Evolutionary conservation across 129 eudicot species (phyloP).

Genomic region (Dittrichia graveolens): DNA sequence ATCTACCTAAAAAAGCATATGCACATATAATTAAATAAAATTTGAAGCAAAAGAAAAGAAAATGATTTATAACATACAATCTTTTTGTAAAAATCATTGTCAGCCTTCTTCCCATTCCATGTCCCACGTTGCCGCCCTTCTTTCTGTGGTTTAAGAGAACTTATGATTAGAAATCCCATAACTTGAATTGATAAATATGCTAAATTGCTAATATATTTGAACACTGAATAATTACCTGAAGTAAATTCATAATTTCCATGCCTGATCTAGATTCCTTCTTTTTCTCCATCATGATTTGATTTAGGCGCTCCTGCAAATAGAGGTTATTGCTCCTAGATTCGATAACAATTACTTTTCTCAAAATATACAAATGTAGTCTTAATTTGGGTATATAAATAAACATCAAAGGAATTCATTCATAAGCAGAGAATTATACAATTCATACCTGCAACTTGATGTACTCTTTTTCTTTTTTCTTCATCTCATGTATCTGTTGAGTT

Average conservation of each 20-base stretch:
- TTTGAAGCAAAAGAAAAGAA: not conserved
- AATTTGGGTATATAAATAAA: not conserved
- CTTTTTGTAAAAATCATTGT: constrained; percentile 91
- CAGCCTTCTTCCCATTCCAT: constrained; percentile 96
- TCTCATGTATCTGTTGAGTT: constrained; percentile 97
- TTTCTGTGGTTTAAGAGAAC: constrained; percentile 56
- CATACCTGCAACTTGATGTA: constrained; percentile 91
- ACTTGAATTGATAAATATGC: constrained; percentile 15
- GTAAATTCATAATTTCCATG: constrained; percentile 97
- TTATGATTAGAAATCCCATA: constrained; percentile 1
- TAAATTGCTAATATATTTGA: constrained; percentile 3
- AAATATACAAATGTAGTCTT: not conserved
- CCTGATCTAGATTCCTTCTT: constrained; percentile 99
- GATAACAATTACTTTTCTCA: constrained; percentile 16
- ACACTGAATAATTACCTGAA: constrained; percentile 64
- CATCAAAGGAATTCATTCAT: constrained; percentile 9
- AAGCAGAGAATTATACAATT: constrained; percentile 3
- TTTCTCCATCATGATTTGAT: constrained; percentile 96
- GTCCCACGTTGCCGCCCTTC: constrained; percentile 99
- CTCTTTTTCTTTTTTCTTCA: constrained; percentile 97
- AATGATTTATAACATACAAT: constrained; percentile 56
- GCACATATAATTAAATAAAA: constrained; percentile 3
- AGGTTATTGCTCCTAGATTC: constrained; percentile 10
- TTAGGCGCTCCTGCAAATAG: constrained; percentile 71
- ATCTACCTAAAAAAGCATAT: constrained; percentile 64